Evolutionary conservation across 495 filamentous ascomycete species (phyloP).

Genomic region (Friedmanniomyces simplex): DNA sequence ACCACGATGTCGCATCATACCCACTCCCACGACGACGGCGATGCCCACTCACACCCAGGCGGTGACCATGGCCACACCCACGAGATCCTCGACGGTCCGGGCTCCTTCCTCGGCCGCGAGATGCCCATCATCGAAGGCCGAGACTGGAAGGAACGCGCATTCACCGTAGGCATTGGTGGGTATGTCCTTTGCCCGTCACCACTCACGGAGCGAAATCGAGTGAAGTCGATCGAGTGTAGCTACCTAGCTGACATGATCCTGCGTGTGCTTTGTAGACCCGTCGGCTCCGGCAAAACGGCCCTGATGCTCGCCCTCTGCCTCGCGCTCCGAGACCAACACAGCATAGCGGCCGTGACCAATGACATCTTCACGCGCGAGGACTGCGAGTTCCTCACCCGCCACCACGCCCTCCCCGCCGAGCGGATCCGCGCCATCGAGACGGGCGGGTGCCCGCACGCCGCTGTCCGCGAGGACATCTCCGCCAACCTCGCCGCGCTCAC

Average conservation of each 20-base stretch:
- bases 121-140: conserved; percentile 83
- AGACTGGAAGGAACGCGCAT: conserved; percentile 82
- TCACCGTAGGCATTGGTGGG: conserved; percentile 95
- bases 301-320: conserved; percentile 85
- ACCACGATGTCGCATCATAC: background rate
- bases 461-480: conserved; percentile 92
- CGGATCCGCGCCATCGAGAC: conserved; percentile 96
- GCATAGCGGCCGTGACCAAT: conserved; percentile 92
- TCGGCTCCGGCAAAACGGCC: conserved; percentile 94
- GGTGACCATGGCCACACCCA: conserved; percentile 89
- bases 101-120: conserved; percentile 81
- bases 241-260: background rate
- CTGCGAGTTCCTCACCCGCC: conserved; percentile 85
- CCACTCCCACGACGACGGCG: conserved; percentile 51
- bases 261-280: conserved; percentile 60
- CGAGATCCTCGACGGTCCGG: conserved; percentile 90
- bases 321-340: conserved; percentile 63
- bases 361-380: conserved; percentile 98
- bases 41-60: conserved; percentile 36
- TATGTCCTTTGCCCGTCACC: conserved; percentile 41
- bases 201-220: no score
- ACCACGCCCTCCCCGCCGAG: conserved; percentile 66
- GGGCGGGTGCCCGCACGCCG: conserved; percentile 93
- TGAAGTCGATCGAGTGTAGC: background rate
- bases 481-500: conserved; percentile 89